Evolutionary conservation across 352 stramenopile genomes (phyloP).

Genomic region (Globisporangium middletonii): DNA sequence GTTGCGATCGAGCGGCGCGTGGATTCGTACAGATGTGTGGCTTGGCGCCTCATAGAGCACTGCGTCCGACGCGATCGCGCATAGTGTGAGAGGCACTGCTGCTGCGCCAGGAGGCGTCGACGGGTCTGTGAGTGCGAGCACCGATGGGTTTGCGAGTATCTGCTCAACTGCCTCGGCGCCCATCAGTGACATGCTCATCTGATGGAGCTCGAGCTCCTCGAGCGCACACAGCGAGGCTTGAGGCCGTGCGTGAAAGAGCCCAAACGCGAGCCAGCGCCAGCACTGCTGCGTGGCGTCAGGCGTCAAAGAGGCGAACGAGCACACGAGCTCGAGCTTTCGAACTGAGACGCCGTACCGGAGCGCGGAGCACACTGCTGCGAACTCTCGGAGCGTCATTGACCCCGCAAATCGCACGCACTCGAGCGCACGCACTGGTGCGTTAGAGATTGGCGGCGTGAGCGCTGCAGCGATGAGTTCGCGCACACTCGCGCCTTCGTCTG

Average conservation of each 20-base stretch:
- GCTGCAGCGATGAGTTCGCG: not conserved
- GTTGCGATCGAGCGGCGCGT: not conserved
- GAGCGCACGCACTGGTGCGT: not conserved
- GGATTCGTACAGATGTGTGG: not conserved
- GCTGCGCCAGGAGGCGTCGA: not conserved
- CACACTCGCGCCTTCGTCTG: not conserved
- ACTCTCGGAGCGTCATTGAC: not conserved
- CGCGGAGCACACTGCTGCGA: not conserved
- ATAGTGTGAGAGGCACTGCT: not conserved
- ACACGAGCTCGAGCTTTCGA: not conserved
- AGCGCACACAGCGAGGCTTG: not conserved
- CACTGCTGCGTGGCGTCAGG: not conserved
- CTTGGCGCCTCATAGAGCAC: not conserved
- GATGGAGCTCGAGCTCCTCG: not conserved
- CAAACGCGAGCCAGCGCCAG: slow-evolving; percentile 5
- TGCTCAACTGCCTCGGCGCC: not conserved
- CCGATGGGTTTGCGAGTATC: not conserved
- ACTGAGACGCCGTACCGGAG: not conserved
- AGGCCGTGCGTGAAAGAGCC: not conserved
- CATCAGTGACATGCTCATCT: not conserved
- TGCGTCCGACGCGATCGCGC: not conserved
- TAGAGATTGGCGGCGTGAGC: not conserved
- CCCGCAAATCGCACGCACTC: not conserved
- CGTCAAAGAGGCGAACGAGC: not conserved
- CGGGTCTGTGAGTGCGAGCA: not conserved